These are phyloP conservation scores for Teunomyces cretensis DNA, from an alignment of 805 yeast genomes.

Conservation along the genomic window DNA sequence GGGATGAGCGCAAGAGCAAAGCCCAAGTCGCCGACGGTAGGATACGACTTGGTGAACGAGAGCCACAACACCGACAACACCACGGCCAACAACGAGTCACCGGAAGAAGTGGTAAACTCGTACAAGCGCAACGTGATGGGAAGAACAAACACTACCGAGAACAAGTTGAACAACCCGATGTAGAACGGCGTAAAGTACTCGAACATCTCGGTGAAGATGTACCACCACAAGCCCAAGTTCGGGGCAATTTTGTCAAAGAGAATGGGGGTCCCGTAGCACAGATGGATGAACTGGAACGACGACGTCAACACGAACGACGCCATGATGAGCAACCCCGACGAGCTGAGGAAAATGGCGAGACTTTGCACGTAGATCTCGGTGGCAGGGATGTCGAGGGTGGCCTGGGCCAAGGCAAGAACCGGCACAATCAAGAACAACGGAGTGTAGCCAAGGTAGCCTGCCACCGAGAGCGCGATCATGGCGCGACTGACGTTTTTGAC, in stretches of 20 bases:
- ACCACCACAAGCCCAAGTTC: slow-evolving; percentile 98
- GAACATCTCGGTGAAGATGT: slow-evolving; percentile 93
- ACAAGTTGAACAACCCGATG: slow-evolving; percentile 78
- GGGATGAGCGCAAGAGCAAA: slow-evolving; percentile 38
- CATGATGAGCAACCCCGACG: slow-evolving; percentile 22
- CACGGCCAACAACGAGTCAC: slow-evolving; percentile 60
- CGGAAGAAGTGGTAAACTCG: slow-evolving; percentile 17
- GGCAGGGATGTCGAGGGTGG: slow-evolving; percentile 8
- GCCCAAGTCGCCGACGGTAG: slow-evolving; percentile 76
- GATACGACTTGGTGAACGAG: slow-evolving; percentile 78
- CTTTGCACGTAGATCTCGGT: neutral
- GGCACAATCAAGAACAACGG: slow-evolving; percentile 65
- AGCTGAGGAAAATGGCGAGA: slow-evolving; percentile 15
- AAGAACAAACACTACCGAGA: slow-evolving; percentile 59
- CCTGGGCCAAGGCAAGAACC: slow-evolving; percentile 38
- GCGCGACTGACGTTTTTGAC: slow-evolving; percentile 40
- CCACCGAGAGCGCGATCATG: slow-evolving; percentile 55
- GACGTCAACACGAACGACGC: slow-evolving; percentile 25
- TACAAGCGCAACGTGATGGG: slow-evolving; percentile 74
- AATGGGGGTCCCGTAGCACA: slow-evolving; percentile 55
- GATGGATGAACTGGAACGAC: slow-evolving; percentile 26
- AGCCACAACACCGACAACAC: slow-evolving; percentile 42
- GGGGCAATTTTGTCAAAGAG: slow-evolving; percentile 75
- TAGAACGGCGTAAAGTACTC: slow-evolving; percentile 84
- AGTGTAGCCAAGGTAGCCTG: slow-evolving; percentile 63